phyloP scores from a whole-genome alignment of 768 basidiomycete genomes.

The Suillus decipiens region DNA sequence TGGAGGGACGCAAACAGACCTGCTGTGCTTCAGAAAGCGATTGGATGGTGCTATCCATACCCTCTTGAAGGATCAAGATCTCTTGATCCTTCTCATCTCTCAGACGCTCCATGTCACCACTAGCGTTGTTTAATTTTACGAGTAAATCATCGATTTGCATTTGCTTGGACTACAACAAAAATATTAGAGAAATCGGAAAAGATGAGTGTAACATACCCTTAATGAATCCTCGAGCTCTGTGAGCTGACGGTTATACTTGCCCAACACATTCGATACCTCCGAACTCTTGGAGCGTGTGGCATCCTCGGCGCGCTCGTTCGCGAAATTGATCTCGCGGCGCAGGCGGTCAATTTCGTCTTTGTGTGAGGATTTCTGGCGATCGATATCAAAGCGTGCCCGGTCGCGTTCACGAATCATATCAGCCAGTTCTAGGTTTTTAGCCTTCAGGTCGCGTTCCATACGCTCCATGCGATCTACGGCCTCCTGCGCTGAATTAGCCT shows the following conservation, averaged over 20 bases:
- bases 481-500: constrained; percentile 98
- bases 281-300: constrained; percentile 87
- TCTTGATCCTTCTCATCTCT: constrained; percentile 98
- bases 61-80: constrained; percentile 92
- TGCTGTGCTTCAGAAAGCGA: constrained; percentile 85
- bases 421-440: constrained; percentile 97
- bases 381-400: constrained; percentile 92
- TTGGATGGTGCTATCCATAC: constrained; percentile 90
- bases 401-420: constrained; percentile 99
- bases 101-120: constrained; percentile 74
- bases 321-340: constrained; percentile 89
- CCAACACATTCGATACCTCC: constrained; percentile 84
- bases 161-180: constrained; percentile 76
- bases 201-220: constrained; percentile 52
- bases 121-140: constrained; percentile 71
- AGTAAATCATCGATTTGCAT: constrained; percentile 94
- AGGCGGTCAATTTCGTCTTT: constrained; percentile 94
- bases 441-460: constrained; percentile 97
- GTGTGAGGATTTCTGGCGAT: constrained; percentile 89
- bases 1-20: constrained; percentile 42
- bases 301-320: constrained; percentile 98
- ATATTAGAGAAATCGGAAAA: constrained; percentile 17
- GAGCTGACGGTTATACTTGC: constrained; percentile 95
- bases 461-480: constrained; percentile 98
- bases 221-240: constrained; percentile 96